Percentiles rank a stretch among this genome's conserved stretches.
Evolutionary conservation across 23 red algal genomes (phyloP).

Genomic region (Gracilaria domingensis): DNA sequence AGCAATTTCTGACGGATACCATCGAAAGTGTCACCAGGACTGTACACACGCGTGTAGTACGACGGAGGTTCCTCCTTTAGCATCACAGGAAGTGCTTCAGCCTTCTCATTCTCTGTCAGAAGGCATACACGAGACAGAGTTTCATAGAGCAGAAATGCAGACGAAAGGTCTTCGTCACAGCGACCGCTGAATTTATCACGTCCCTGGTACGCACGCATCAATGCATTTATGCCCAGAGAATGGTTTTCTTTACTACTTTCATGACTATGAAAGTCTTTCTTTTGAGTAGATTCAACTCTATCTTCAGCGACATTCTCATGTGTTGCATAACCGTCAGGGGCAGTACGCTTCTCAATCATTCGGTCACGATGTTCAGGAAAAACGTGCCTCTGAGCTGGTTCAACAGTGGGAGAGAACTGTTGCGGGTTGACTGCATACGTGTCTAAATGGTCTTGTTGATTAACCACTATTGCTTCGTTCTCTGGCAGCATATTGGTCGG

Average conservation of each 20-base stretch:
- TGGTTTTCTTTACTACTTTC: background rate
- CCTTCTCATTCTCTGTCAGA: conserved; percentile 14
- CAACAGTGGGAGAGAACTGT: too few relatives aligned
- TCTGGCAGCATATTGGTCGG: background rate
- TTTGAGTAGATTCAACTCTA: background rate
- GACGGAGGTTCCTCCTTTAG: background rate
- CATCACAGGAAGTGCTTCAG: conserved; percentile 18
- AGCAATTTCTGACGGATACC: background rate
- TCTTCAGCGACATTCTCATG: too few relatives aligned
- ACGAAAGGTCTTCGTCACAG: conserved; percentile 39
- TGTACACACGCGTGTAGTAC: background rate
- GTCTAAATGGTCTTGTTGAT: background rate
- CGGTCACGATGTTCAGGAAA: background rate
- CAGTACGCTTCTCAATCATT: background rate
- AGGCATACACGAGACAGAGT: background rate
- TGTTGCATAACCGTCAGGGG: too few relatives aligned
- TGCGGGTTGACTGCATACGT: too few relatives aligned
- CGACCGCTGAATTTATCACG: conserved; percentile 1
- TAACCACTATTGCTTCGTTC: background rate
- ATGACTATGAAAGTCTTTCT: background rate
- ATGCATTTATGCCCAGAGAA: conserved; percentile 15
- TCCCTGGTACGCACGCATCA: conserved; percentile 25
- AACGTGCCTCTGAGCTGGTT: too few relatives aligned
- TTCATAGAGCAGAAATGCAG: conserved; percentile 23
- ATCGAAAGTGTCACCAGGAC: background rate